Evolutionary conservation across 208 protist species (phyloP).

Genomic region (Leishmania braziliensis): DNA sequence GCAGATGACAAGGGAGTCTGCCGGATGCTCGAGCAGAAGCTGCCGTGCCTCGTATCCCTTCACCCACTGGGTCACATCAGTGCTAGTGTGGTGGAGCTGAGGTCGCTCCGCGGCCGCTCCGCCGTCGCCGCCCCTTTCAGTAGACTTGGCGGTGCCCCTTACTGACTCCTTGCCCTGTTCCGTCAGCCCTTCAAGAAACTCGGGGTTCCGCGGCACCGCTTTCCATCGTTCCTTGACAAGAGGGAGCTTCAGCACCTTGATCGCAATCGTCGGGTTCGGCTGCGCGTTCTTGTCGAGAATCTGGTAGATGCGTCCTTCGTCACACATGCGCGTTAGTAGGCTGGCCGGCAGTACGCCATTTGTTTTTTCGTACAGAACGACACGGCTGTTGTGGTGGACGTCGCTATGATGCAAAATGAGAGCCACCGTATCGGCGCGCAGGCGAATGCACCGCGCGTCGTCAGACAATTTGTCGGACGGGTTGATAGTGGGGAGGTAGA

Average conservation of each 20-base stretch:
- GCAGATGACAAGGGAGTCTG: conserved; percentile 80
- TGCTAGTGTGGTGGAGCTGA: neutral
- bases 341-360: conserved; percentile 80
- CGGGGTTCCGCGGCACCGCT: conserved; percentile 74
- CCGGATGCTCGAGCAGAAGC: conserved; percentile 54
- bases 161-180: conserved; percentile 24
- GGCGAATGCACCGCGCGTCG: conserved; percentile 59
- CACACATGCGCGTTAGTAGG: conserved; percentile 75
- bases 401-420: conserved; percentile 87
- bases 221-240: conserved; percentile 84
- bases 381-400: conserved; percentile 73
- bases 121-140: neutral
- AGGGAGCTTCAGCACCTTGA: conserved; percentile 59
- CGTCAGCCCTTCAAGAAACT: conserved; percentile 60
- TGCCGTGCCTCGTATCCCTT: conserved; percentile 68
- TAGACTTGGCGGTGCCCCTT: conserved; percentile 7
- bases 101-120: conserved; percentile 9
- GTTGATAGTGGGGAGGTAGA: conserved; percentile 81
- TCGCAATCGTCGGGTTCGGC: conserved; percentile 67
- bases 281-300: conserved; percentile 77
- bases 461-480: conserved; percentile 69
- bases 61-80: conserved; percentile 70
- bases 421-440: conserved; percentile 87
- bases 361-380: conserved; percentile 80
- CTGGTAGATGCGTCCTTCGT: conserved; percentile 74